phyloP scores from a whole-genome alignment of 2,329 filamentous ascomycete species.

The Aspergillus sp. region DNA sequence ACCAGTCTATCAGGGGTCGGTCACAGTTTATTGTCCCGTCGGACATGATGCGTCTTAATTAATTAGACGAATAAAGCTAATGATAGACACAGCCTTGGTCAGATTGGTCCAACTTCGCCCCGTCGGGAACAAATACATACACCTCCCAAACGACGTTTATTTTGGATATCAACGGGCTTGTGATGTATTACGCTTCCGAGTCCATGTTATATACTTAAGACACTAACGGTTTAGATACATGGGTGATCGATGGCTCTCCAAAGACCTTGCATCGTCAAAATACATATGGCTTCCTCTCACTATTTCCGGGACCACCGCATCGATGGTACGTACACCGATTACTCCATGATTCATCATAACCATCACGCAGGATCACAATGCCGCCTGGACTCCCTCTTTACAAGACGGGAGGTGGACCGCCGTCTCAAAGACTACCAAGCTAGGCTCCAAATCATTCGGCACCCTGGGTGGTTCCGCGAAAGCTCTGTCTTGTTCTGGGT shows the following conservation, averaged over 20 bases:
- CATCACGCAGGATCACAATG: not conserved
- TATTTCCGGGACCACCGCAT: conserved; percentile 6
- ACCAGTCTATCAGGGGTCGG: conserved; percentile 51
- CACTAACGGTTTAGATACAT: conserved; percentile 47
- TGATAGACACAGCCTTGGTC: conserved; percentile 50
- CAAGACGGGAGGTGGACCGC: conserved; percentile 7
- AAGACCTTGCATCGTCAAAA: conserved; percentile 59
- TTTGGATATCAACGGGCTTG: conserved; percentile 38
- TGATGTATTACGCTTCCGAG: conserved; percentile 8
- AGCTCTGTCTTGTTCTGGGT: conserved; percentile 43
- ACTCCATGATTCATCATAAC: not conserved
- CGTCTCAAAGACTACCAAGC: conserved; percentile 45
- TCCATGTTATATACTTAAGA: too few relatives aligned
- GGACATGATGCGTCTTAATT: too few relatives aligned
- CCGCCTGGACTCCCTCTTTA: conserved; percentile 5
- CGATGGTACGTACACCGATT: not conserved
- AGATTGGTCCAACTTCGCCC: conserved; percentile 54
- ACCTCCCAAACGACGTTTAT: conserved; percentile 61
- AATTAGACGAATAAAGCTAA: not conserved
- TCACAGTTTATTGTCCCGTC: too few relatives aligned
- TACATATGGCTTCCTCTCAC: conserved; percentile 64
- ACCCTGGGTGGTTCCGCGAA: too few relatives aligned
- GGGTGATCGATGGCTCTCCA: conserved; percentile 63
- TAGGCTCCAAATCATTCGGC: conserved; percentile 14
- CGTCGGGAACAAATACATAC: conserved; percentile 59